Base-by-base conservation (phyloP, 768 basidiomycete species). In the Leccinum broughii region DNA sequence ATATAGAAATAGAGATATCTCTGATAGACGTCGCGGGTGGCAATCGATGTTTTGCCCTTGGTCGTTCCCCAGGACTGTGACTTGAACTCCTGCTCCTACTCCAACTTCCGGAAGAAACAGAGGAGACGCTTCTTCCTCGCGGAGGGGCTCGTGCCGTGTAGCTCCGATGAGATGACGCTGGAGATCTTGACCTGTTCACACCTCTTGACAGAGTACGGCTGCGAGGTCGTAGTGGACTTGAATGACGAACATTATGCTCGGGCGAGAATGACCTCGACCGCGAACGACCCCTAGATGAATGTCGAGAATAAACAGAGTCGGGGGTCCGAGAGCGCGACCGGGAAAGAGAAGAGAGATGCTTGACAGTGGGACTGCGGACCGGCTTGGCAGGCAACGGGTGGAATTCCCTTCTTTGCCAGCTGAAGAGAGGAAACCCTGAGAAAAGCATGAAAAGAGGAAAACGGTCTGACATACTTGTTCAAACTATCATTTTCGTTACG, bases 381-480 rank as follows among this genome's bases (percentile, higher is more conserved):
- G 60, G 74, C 59, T 73, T 78, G 75, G 75, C 77, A 71, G 80
- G 72, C 2, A 78, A 72, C 3, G 72, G 70, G 51, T 78, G 72
- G 49, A 72, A 71, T 48, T 89, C 87, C 55, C 89, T 80, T 67
- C 81, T 80, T 50, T 83, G 85, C 89, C 89, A 91, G 66, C 89
- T 92, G 64, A 9, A 65, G 54, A 66, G 54, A 58, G 56, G 57
- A 52, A 58, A 20, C 7, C 10, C 11, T 66, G 39, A 64, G 57
- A 35, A 63, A 17, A 54, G 51, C 35, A 56, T 54, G 48, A 63
- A 55, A 44, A 41, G 41, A 51, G 58, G 34, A 56, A 57, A 53
- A 59, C 60, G 37, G 55, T 22, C 52, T 41, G 13, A 74, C 86
- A 51, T 73, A 93, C 91, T 92, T 92, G 74, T 92, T 92, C 55